Evolutionary conservation across 2,329 filamentous ascomycete species (phyloP).

Genomic region (Stylonectria norvegica): DNA sequence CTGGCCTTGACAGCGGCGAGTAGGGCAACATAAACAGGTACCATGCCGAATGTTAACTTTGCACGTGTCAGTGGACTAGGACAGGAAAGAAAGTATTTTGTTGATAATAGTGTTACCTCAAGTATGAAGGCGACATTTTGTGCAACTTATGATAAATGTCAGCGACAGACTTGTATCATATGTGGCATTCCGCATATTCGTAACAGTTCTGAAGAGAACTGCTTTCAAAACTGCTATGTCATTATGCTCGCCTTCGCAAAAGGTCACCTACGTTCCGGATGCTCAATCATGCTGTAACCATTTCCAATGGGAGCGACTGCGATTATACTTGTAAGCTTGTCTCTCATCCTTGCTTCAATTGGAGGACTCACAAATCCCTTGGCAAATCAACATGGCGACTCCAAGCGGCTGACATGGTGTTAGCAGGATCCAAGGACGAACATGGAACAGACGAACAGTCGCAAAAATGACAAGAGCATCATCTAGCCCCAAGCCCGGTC

Average conservation of each 20-base stretch:
- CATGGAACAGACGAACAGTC: conserved; percentile 14
- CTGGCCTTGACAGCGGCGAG: conserved; percentile 26
- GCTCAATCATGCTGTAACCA: conserved; percentile 16
- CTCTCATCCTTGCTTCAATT: too few relatives aligned
- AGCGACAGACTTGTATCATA: too few relatives aligned
- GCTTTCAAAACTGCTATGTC: neutral
- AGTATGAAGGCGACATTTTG: conserved; percentile 27
- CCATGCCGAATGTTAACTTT: conserved; percentile 27
- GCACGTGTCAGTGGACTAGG: neutral
- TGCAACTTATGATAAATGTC: conserved; percentile 11
- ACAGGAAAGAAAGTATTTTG: fast-evolving
- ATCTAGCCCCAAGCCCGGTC: conserved; percentile 33
- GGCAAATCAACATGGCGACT: conserved; percentile 26
- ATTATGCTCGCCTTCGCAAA: neutral
- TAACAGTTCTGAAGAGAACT: too few relatives aligned
- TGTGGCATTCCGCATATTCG: too few relatives aligned
- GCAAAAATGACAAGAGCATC: conserved; percentile 29
- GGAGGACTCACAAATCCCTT: conserved; percentile 22
- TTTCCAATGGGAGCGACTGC: conserved; percentile 24
- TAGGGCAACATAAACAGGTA: conserved; percentile 23
- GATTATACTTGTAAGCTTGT: neutral
- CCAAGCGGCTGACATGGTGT: conserved; percentile 21
- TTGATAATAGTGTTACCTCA: conserved; percentile 16
- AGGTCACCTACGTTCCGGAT: conserved; percentile 19
- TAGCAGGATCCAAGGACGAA: neutral